Percentiles rank a stretch among this genome's conserved stretches.
Conservation (phyloP, 2,329 filamentous ascomycete genomes). For the Stromatinia cepivora region DNA sequence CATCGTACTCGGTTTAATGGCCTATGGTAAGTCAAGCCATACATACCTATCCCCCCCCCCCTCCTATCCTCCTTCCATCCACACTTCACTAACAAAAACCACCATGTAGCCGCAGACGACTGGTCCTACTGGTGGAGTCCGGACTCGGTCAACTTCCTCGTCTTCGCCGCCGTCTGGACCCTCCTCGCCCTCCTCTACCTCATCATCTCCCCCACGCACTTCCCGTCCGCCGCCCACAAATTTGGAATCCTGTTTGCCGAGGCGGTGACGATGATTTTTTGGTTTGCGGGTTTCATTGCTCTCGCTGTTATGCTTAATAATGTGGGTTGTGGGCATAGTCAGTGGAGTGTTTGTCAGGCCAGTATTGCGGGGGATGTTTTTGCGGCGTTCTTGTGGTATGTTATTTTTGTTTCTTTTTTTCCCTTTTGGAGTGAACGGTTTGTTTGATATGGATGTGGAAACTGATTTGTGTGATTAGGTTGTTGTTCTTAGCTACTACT, state of each 20-base stretch:
- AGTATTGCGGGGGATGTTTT: conserved; percentile 47
- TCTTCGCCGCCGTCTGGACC: conserved; percentile 79
- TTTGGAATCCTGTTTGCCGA: conserved; percentile 68
- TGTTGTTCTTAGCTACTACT: conserved; percentile 53
- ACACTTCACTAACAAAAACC: not conserved
- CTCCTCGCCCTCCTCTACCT: conserved; percentile 71
- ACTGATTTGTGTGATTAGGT: conserved; percentile 42
- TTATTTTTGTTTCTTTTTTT: conserved; percentile 5
- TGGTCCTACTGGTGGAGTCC: conserved; percentile 50
- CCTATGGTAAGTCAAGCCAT: conserved; percentile 57
- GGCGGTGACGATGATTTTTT: conserved; percentile 76
- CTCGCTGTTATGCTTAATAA: conserved; percentile 65
- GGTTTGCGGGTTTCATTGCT: conserved; percentile 84
- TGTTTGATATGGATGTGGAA: not conserved
- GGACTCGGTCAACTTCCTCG: conserved; percentile 68
- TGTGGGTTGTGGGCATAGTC: conserved; percentile 51
- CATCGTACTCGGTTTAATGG: conserved; percentile 73
- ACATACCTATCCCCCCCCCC: not conserved
- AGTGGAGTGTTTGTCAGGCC: conserved; percentile 36
- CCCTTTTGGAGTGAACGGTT: no score
- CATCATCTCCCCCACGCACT: conserved; percentile 63
- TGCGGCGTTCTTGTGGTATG: conserved; percentile 50
- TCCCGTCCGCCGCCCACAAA: conserved; percentile 60
- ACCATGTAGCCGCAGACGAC: conserved; percentile 50
- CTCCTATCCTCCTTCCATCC: conserved; percentile 13